Percentiles rank a stretch among this genome's conserved stretches.
Evolutionary conservation across 768 basidiomycete genomes (phyloP).

Genomic region (Phallus indusiatus): DNA sequence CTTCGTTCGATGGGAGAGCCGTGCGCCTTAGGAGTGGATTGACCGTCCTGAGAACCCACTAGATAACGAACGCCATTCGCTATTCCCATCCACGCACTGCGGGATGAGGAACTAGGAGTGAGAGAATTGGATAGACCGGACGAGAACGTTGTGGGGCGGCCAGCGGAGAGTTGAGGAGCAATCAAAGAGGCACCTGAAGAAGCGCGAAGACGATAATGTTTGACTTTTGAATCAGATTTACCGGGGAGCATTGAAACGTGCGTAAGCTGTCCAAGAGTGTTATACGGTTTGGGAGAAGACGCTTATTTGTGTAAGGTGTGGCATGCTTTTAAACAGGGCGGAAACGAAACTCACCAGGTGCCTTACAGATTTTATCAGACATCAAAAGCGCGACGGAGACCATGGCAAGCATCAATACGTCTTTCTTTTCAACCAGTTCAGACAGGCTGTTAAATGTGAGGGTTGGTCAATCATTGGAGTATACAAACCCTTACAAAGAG

Average conservation of each 20-base stretch:
- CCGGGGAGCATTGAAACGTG: slow-evolving; percentile 12
- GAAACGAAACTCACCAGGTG: slow-evolving; percentile 8
- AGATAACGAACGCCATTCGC: slow-evolving; percentile 54
- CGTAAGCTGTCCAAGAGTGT: neutral
- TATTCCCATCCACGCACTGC: slow-evolving; percentile 74
- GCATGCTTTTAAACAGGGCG: neutral
- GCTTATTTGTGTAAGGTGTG: neutral
- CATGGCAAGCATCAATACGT: slow-evolving; percentile 80
- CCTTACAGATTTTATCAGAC: slow-evolving; percentile 2
- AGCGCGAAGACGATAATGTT: slow-evolving; percentile 41
- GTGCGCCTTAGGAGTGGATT: slow-evolving; percentile 32
- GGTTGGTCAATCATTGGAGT: neutral
- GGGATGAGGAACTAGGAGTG: slow-evolving; percentile 47
- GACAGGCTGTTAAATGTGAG: slow-evolving; percentile 27
- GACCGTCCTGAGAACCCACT: slow-evolving; percentile 50
- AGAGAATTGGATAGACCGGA: slow-evolving; percentile 29
- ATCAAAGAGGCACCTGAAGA: neutral
- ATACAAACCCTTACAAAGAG: slow-evolving; percentile 12
- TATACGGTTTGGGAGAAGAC: neutral
- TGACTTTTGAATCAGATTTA: slow-evolving; percentile 29
- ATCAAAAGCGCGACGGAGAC: slow-evolving; percentile 51
- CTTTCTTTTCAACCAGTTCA: slow-evolving; percentile 40
- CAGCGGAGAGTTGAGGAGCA: neutral
- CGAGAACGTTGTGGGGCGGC: slow-evolving; percentile 21
- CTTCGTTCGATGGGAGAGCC: slow-evolving; percentile 29